A percentile compares a stretch with the other conserved stretches of the same genome.
These are phyloP conservation scores for Pontederia paniculata DNA, from an alignment of 176 grass and related monocot genomes.

Conservation along the genomic window DNA sequence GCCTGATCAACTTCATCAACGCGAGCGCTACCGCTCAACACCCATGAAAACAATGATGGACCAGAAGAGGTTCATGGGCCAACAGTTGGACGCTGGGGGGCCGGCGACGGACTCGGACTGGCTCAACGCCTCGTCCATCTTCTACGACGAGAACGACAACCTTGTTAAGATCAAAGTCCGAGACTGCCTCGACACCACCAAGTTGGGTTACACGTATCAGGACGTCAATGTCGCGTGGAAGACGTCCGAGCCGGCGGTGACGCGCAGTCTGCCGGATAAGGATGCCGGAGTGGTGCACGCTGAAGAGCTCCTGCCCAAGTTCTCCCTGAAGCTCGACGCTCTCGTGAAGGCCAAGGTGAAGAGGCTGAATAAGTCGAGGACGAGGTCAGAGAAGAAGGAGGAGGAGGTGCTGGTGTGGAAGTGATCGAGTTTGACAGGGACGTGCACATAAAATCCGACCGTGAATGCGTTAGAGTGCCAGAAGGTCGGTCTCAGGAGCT, in stretches of 20 bases:
- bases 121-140: constrained; percentile 37
- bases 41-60: too few relatives aligned
- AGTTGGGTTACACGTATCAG: constrained; percentile 25
- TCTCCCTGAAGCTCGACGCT: constrained; percentile 15
- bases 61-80: too few relatives aligned
- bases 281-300: neutral
- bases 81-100: constrained; percentile 3
- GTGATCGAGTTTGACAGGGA: constrained; percentile 9
- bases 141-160: constrained; percentile 42
- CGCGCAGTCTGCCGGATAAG: neutral
- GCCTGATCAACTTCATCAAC: too few relatives aligned
- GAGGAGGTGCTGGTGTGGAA: constrained; percentile 26
- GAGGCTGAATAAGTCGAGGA: constrained; percentile 24
- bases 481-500: constrained; percentile 27
- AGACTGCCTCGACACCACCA: constrained; percentile 18
- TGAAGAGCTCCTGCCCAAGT: neutral
- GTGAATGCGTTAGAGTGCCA: constrained; percentile 18
- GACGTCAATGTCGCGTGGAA: constrained; percentile 24
- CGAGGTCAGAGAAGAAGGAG: constrained; percentile 21
- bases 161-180: constrained; percentile 33
- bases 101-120: constrained; percentile 30
- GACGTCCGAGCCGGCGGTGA: constrained; percentile 12
- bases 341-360: constrained; percentile 17
- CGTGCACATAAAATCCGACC: constrained; percentile 22
- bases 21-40: too few relatives aligned